Conservation (phyloP, 1,284 basidiomycete species). For the Tylopilus orsonianus region DNA sequence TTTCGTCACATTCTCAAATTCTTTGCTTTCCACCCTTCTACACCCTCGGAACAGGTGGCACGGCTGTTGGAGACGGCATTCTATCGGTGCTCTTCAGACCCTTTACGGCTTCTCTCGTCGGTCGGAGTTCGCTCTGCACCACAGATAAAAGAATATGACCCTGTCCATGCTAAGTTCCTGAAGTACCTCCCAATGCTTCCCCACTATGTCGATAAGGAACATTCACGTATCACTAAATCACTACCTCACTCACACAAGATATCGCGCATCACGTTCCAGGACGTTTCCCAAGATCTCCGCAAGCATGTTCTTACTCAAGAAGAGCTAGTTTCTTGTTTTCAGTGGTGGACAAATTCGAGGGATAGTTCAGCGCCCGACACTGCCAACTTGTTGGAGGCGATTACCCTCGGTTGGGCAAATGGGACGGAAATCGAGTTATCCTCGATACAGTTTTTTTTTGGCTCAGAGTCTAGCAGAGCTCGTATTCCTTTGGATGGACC, state of each 20-base stretch:
- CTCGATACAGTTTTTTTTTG: conserved; percentile 69
- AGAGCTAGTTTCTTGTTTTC: conserved; percentile 79
- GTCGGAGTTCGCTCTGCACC: conserved; percentile 68
- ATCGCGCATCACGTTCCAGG: conserved; percentile 73
- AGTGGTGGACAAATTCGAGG: conserved; percentile 85
- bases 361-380: conserved; percentile 46
- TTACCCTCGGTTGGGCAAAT: conserved; percentile 48
- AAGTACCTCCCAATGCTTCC: conserved; percentile 78
- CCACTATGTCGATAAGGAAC: conserved; percentile 52
- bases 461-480: conserved; percentile 53
- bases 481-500: conserved; percentile 58
- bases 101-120: conserved; percentile 78
- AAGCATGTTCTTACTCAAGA: conserved; percentile 64
- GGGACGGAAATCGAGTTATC: conserved; percentile 44
- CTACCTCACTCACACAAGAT: conserved; percentile 69
- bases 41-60: conserved; percentile 80
- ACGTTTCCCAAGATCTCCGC: conserved; percentile 79
- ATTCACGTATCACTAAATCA: conserved; percentile 63
- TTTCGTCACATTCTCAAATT: conserved; percentile 84
- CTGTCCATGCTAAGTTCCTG: conserved; percentile 71
- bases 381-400: conserved; percentile 55
- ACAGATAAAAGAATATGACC: conserved; percentile 77
- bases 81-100: conserved; percentile 60
- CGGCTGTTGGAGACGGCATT: conserved; percentile 75
- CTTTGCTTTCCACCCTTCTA: conserved; percentile 83